Percentiles rank a stretch among this genome's conserved stretches.
phyloP scores from a whole-genome alignment of 306 rosid genomes.

The Pterocarpus santalinus region DNA sequence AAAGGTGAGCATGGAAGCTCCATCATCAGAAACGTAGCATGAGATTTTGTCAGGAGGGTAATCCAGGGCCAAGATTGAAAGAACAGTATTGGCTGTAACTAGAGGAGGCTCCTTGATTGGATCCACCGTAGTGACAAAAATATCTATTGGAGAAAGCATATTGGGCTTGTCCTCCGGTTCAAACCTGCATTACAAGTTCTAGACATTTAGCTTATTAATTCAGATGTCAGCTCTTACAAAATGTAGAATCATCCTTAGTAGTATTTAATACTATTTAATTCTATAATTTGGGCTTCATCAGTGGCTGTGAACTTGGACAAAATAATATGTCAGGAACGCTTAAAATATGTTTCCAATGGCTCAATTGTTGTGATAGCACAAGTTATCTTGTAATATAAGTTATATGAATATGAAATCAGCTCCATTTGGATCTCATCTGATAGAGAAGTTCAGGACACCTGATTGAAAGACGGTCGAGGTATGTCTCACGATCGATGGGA shows the following conservation, averaged over 20 bases:
- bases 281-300: not conserved
- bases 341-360: no score
- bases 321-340: not conserved
- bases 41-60: constrained; percentile 88
- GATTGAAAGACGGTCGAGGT: constrained; percentile 91
- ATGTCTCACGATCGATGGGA: constrained; percentile 94
- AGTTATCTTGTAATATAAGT: not conserved
- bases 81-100: constrained; percentile 90
- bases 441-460: constrained; percentile 57
- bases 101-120: constrained; percentile 97
- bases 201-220: constrained; percentile 24
- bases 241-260: not conserved
- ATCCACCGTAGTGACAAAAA: constrained; percentile 90
- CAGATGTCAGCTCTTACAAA: constrained; percentile 16
- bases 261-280: not conserved
- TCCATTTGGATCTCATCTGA: not conserved
- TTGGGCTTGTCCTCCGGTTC: constrained; percentile 91
- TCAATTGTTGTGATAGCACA: constrained; percentile 5
- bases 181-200: constrained; percentile 63
- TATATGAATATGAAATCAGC: constrained; percentile 1
- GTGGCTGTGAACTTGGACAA: not conserved
- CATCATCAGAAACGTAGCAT: constrained; percentile 96
- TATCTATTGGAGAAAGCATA: constrained; percentile 80
- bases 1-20: constrained; percentile 95
- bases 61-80: constrained; percentile 92